Base-by-base conservation (phyloP, 2,329 filamentous ascomycete genomes). In the Fusarium avenaceum region DNA sequence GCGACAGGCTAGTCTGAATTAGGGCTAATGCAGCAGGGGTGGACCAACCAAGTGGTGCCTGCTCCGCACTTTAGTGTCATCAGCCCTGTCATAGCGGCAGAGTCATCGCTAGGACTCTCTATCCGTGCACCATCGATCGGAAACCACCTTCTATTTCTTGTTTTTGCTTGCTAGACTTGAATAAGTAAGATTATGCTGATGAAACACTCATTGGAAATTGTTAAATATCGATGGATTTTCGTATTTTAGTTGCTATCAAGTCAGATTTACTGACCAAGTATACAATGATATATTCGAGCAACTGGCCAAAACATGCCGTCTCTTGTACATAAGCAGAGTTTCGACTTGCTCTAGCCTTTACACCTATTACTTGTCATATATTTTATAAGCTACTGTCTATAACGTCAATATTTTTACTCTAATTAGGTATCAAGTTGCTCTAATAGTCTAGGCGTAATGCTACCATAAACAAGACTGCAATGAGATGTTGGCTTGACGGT, bases 51-150 rank as follows among this genome's bases (percentile, higher is more conserved):
- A 50, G 42, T 49, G 55, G 55, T 35, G 22, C 33, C 22, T 42
- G 49, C 50, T 57, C 49, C 55, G 61, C 49, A 40, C 47, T 65
- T 53, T 65, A 65, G 63, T 40, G 45, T 28, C 39, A 22, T 44
- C 50, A 65, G 55, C 62, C 61, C 46, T 65, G 61, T 51, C 63
- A 22, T 22, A 50, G 54, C 28, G 28, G 28, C 28, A 30, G 14
- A 15, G 30, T 33, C 30, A 33, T 33, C 13, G 30, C 44, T 39
- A 39, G 24, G 32, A 39, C 28, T 38, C 15, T n/a, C 10, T 30
- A 30, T 30, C 30, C 30, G 30, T 33, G 30, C 30, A 33, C 30
- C 30, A 33, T 13, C 33, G 33, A 35, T 35, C 33, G 33, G 33
- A 35, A 17, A 15, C 14, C 33, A 7, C 17, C 33, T 8, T 35